Evolutionary conservation across 495 filamentous ascomycete species (phyloP), one percentile per base, ranked within the genome.

Genomic region (Xylaria telfairii): DNA sequence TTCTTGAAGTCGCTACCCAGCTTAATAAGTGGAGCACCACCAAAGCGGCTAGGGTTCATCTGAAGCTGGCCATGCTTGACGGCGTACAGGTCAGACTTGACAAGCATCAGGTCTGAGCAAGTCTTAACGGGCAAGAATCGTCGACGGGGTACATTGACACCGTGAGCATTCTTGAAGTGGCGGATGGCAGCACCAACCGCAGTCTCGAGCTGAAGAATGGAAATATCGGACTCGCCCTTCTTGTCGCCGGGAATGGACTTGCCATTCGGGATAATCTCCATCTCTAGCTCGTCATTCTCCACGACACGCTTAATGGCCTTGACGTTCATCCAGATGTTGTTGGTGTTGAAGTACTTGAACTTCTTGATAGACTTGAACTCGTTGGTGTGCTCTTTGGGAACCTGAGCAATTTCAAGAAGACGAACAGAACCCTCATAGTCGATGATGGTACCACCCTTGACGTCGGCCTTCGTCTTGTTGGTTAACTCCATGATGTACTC

Each of bases 361-460:
- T 99, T 99, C 92, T 98, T 99, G 87, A 99, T 99, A 60, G 96
- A 98, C 91, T 99, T 99, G 93, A 99, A 99, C 85, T 99, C 96
- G 85, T 99, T 98, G 78, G 93, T 92, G 85, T 99, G 95, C 85
- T 98, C 94, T 89, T 97, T 98, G 83, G 96, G 96, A n/a, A 99
- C 96, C 85, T 99, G 96, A 15, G 96, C 96, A 74, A 99, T 97
- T 88, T 99, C 96, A 44, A 99, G 90, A 47, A 99, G 91, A 76
- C 96, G 94, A 74, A 94, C 96, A 70, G 92, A 93, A 76, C 94
- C 95, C 78, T 99, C 96, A 83, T 97, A 97, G 86, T 99, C 94
- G 80, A 99, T 99, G 85, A 99, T 99, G 78, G 96, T 99, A 86
- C 96, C 96, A 90, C 96, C 96, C 91, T 99, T 99, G 82, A 99